A percentile compares a stretch with the other conserved stretches of the same genome.
These are phyloP conservation scores for Recurvomyces mirabilis DNA, from an alignment of 495 filamentous ascomycete species.

Conservation along the genomic window DNA sequence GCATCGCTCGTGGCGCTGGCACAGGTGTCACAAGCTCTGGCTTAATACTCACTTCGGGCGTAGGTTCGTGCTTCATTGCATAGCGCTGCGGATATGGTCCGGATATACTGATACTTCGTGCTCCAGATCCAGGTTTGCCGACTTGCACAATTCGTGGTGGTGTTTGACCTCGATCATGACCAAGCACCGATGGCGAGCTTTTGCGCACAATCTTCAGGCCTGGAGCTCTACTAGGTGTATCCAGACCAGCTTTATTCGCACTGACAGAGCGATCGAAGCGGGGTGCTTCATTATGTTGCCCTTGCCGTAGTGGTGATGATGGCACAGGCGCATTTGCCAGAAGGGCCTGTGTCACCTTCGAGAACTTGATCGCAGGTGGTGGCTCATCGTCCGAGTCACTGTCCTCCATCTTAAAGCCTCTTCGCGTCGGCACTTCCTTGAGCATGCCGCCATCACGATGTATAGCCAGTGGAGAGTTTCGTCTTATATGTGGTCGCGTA, in stretches of 20 bases:
- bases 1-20: constrained; percentile 15
- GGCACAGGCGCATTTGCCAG: constrained; percentile 24
- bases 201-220: constrained; percentile 19
- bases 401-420: constrained; percentile 31
- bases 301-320: constrained; percentile 26
- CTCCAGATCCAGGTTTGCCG: constrained; percentile 7
- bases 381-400: constrained; percentile 32
- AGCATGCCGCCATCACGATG: constrained; percentile 26
- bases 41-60: constrained; percentile 3
- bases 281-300: constrained; percentile 7
- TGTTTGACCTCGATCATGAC: constrained; percentile 6
- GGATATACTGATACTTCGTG: constrained; percentile 16
- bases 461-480: constrained; percentile 29
- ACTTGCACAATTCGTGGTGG: constrained; percentile 21
- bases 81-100: constrained; percentile 16
- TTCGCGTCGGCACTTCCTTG: constrained; percentile 26
- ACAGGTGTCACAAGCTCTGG: constrained; percentile 21
- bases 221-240: constrained; percentile 21
- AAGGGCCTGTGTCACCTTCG: constrained; percentile 31
- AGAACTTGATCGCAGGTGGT: constrained; percentile 32
- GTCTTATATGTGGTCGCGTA: constrained; percentile 14
- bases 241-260: constrained; percentile 7
- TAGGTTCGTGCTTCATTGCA: constrained; percentile 9
- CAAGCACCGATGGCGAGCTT: constrained; percentile 16
- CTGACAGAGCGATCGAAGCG: constrained; percentile 18